Base-by-base conservation (phyloP, 139 green algal species). In the Yamagishiella unicocca region DNA sequence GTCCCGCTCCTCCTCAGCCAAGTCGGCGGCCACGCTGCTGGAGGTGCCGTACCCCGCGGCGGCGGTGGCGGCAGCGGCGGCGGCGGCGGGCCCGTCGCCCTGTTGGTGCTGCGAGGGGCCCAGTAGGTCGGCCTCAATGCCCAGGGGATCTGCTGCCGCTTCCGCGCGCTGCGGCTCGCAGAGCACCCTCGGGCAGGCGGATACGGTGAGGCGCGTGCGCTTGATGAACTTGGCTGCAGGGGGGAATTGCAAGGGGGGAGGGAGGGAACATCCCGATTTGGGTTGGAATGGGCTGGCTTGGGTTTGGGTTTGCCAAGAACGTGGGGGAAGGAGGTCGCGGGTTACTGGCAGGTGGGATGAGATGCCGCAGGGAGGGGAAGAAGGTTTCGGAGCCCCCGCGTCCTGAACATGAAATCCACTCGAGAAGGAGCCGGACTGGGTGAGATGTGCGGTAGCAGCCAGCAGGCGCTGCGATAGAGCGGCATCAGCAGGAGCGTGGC, bases 131-230 rank as follows among this genome's bases (percentile, higher is more conserved):
- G 7, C 38, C 21, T 79, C 61, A 50, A 58, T 31, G 64, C 71
- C 70, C 35, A 54, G 27, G 27, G 87, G 64, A 25, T 89, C 68
- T 14, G 77, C 1, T 38, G 83, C 25, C 22, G 37, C 77, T 22
- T n/a, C 67, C 31, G 70, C 66, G 33, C 67, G 54, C 1, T 70
- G 42, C 45, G 71, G 38, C 31, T 67, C 89, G 42, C 90, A 79
- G 58, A 92, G 90, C 24, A 84, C 90, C 24, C 86, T 72, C 6
- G 92, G 92, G 35, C 87, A 79, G 43, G 83, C 22, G 67, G 58
- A 38, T 21, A 86, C 25, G 10, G 85, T 50, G 45, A 97, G 84
- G 37, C 89, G 93, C 46, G 92, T 92, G 37, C 94, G 93, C 53
- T 89, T 83, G 33, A 95, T 71, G 76, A 94, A 46, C 45, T 90